Evolutionary conservation across 305 asterid species (phyloP).

Genomic region (Fraxinus albicans): DNA sequence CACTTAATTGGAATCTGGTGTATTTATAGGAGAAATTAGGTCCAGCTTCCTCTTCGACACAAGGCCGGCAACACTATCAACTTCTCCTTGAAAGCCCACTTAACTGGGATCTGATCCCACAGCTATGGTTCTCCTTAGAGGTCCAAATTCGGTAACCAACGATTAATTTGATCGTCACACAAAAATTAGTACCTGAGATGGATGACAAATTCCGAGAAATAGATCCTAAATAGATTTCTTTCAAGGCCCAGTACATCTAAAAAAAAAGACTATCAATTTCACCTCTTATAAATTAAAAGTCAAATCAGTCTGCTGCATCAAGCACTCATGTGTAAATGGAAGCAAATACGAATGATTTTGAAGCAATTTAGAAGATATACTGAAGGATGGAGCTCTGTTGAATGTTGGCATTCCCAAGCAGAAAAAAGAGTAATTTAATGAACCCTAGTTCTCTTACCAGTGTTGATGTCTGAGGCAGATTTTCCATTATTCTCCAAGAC

Average conservation of each 20-base stretch:
- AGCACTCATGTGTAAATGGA: neutral
- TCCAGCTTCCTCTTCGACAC: neutral
- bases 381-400: slow-evolving; percentile 3
- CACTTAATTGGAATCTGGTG: neutral
- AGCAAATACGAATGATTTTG: neutral
- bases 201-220: neutral
- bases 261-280: neutral
- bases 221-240: neutral
- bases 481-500: slow-evolving; percentile 49
- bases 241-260: neutral
- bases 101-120: neutral
- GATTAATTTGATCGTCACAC: neutral
- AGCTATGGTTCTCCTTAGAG: neutral
- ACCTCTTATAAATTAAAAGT: neutral
- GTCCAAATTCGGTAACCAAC: neutral
- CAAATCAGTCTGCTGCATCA: neutral
- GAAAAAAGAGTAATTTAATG: neutral
- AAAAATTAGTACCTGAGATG: neutral
- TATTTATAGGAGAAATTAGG: neutral
- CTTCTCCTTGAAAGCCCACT: neutral
- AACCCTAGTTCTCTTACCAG: slow-evolving; percentile 44
- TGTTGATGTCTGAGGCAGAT: slow-evolving; percentile 33
- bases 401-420: neutral
- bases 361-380: slow-evolving; percentile 10
- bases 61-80: neutral